These are phyloP conservation scores for Coprinellus micaceus DNA, from an alignment of 768 basidiomycete species.

Conservation along the genomic window DNA sequence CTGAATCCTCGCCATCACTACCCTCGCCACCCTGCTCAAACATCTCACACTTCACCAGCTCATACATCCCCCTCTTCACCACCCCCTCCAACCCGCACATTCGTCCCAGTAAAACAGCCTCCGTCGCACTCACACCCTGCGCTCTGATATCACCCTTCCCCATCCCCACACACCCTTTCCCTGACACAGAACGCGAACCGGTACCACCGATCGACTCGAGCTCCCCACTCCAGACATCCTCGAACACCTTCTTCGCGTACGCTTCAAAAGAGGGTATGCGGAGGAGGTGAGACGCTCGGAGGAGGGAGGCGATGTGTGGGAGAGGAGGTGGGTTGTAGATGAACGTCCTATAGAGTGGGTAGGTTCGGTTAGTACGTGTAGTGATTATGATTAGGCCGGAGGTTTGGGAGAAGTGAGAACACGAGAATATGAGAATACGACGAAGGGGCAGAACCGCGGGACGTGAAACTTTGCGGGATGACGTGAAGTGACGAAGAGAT, in stretches of 20 bases:
- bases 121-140: not conserved
- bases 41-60: not conserved
- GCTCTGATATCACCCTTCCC: not conserved
- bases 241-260: not conserved
- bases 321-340: not conserved
- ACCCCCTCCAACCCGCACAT: not conserved
- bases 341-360: not conserved
- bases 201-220: not conserved
- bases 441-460: too few relatives aligned
- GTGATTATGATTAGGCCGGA: not conserved
- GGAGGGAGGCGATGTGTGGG: not conserved
- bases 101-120: not conserved
- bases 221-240: not conserved
- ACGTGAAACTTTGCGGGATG: too few relatives aligned
- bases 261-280: not conserved
- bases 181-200: not conserved
- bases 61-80: constrained; percentile 2
- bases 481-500: too few relatives aligned
- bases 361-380: not conserved
- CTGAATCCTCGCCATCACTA: not conserved
- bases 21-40: not conserved
- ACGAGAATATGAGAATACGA: too few relatives aligned
- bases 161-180: not conserved
- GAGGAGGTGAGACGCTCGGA: not conserved
- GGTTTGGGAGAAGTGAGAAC: too few relatives aligned